phyloP scores from a whole-genome alignment of 2,329 filamentous ascomycete genomes.

The Atkinsonella texensis region DNA sequence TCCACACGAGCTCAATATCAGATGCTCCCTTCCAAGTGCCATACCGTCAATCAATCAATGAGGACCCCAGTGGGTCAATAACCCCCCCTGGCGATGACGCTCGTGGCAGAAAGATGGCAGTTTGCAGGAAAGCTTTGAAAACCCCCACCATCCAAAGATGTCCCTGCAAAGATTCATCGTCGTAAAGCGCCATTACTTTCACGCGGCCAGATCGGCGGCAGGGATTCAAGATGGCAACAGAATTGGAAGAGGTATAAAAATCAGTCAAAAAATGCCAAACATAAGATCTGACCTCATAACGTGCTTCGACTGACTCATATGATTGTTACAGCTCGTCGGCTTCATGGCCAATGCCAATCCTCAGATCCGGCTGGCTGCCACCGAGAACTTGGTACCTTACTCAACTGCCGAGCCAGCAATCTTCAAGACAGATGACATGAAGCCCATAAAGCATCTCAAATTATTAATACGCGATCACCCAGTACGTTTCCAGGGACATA shows the following conservation, averaged over 20 bases:
- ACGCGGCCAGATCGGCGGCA: not conserved
- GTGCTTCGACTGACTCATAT: not conserved
- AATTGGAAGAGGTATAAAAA: constrained; percentile 57
- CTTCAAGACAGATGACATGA: constrained; percentile 71
- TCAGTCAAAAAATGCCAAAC: not conserved
- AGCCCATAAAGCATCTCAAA: constrained; percentile 79
- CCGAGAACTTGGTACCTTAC: constrained; percentile 78
- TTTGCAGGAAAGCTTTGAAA: constrained; percentile 1
- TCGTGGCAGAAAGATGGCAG: constrained; percentile 1
- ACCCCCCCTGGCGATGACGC: constrained; percentile 8
- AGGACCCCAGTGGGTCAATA: constrained; percentile 11
- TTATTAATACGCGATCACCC: constrained; percentile 73
- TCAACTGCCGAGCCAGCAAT: constrained; percentile 60
- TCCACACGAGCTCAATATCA: too few relatives aligned
- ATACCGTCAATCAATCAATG: not conserved
- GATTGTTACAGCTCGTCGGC: constrained; percentile 58
- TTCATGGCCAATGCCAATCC: constrained; percentile 90
- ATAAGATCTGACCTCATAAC: too few relatives aligned
- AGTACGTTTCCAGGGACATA: constrained; percentile 33
- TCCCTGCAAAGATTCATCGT: constrained; percentile 10
- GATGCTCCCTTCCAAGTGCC: not conserved
- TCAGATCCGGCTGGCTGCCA: constrained; percentile 75
- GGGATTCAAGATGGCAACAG: constrained; percentile 49
- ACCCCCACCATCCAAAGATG: constrained; percentile 12
- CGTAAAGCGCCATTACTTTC: constrained; percentile 2